These are phyloP conservation scores for Sclerospora graminicola DNA, from an alignment of 352 stramenopile genomes.

Conservation along the genomic window DNA sequence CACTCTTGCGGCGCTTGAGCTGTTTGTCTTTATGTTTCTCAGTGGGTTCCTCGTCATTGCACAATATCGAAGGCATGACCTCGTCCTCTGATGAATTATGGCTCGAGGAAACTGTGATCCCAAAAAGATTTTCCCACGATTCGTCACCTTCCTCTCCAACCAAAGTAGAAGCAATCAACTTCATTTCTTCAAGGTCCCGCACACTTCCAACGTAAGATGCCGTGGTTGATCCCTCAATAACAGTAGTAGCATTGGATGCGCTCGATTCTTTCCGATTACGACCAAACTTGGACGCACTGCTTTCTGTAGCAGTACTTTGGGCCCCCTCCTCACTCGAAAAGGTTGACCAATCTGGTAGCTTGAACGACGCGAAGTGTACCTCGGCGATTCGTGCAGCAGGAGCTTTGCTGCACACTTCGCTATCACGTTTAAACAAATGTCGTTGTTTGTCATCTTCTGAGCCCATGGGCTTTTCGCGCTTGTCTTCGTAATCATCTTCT, in stretches of 20 bases:
- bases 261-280: constrained; percentile 22
- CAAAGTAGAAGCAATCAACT: constrained; percentile 41
- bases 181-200: constrained; percentile 57
- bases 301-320: constrained; percentile 8
- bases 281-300: constrained; percentile 24
- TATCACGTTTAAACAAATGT: constrained; percentile 10
- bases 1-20: constrained; percentile 52
- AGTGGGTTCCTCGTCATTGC: constrained; percentile 21
- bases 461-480: constrained; percentile 20
- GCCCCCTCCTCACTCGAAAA: constrained; percentile 19
- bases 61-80: constrained; percentile 14
- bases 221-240: constrained; percentile 33
- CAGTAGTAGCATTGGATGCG: constrained; percentile 25
- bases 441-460: constrained; percentile 16
- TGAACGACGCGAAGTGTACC: constrained; percentile 57
- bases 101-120: constrained; percentile 10
- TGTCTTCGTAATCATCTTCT: constrained; percentile 33
- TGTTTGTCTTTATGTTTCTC: constrained; percentile 32
- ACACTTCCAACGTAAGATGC: constrained; percentile 26
- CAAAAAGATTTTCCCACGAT: constrained; percentile 67
- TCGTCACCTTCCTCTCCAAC: constrained; percentile 31
- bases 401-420: constrained; percentile 12
- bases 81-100: constrained; percentile 9
- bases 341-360: constrained; percentile 50
- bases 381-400: constrained; percentile 18